Conservation (phyloP, 2,329 filamentous ascomycete species). For the Calonectria ilicicola region DNA sequence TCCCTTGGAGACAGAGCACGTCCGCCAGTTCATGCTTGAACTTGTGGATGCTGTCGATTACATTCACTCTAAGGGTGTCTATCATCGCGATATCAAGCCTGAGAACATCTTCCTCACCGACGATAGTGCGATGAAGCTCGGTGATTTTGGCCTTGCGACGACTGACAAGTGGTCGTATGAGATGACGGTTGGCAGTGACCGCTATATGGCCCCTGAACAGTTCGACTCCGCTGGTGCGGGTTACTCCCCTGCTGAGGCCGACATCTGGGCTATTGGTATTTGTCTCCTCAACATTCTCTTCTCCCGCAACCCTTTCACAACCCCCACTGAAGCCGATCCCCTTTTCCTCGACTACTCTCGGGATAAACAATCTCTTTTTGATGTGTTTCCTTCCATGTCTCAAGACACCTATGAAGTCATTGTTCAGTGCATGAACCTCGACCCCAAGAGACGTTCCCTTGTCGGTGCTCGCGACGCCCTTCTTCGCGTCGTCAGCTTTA, state of each 20-base stretch:
- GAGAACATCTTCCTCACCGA: conserved; percentile 98
- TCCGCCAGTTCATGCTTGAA: conserved; percentile 96
- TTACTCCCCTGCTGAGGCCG: conserved; percentile 92
- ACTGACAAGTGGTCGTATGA: conserved; percentile 92
- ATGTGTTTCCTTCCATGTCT: conserved; percentile 98
- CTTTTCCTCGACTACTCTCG: conserved; percentile 93
- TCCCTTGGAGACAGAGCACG: conserved; percentile 94
- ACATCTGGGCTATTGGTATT: conserved; percentile 97
- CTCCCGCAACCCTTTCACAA: conserved; percentile 95
- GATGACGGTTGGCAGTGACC: conserved; percentile 94
- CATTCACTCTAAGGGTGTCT: conserved; percentile 91
- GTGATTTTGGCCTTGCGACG: conserved; percentile 95
- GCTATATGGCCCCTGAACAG: conserved; percentile 99
- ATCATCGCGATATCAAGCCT: conserved; percentile 98
- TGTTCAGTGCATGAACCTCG: conserved; percentile 88
- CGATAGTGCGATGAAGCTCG: conserved; percentile 91
- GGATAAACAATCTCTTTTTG: conserved; percentile 95
- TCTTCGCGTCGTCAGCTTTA: conserved; percentile 87
- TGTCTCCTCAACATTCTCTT: conserved; percentile 97
- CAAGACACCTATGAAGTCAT: conserved; percentile 97
- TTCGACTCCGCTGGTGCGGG: conserved; percentile 89
- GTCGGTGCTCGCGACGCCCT: conserved; percentile 82
- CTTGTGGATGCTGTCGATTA: conserved; percentile 90
- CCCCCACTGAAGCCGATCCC: conserved; percentile 89
- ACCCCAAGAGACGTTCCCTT: conserved; percentile 89